Base-by-base conservation (phyloP, 169 alveolate species). In the Plasmodium reichenowi region DNA sequence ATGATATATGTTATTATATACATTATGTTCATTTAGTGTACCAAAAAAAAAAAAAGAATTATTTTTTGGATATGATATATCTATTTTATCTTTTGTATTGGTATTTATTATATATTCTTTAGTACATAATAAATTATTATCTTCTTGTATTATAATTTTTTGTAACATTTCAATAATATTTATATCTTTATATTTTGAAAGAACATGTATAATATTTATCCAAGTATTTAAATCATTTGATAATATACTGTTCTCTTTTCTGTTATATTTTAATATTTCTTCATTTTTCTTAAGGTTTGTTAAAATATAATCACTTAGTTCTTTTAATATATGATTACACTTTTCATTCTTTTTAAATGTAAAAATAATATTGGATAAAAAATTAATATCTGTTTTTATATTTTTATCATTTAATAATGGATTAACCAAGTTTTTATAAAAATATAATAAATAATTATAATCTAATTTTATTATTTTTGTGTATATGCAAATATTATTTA, bases 281-380 rank as follows among this genome's bases (percentile, higher is more conserved):
- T 38, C 47, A 45, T 54, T 50, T 22, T 32, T 17, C 22, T 26
- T 2, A 32, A 74, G 20, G 17, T 45, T 38, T 8, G 24, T 6
- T 15, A 58, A 5, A 20, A 78, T 78, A 15, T 50, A 45, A 15
- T 78, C 71, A 26, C 54, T 59, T 12, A 78, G 15, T 66, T 78
- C 59, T 48, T 66, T 66, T 71, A 78, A 24, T 32, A 78, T 32
- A 38, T 50, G 17, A 45, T 78, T 29, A 52, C 52, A 64, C 6
- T 66, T 47, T 63, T 78, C 76, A 50, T 26, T 17, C 67, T 58
- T 78, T 32, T 78, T 78, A 78, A 48, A 78, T 20, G 89, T 78
- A 64, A 66, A 64, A 47, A 78, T 70, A 29, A 78, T 67, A 47
- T 78, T 78, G 9, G 89, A 76, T 66, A 78, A 20, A 6, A 58